These are phyloP conservation scores for Coprinellus micaceus DNA, from an alignment of 768 basidiomycete species.

Conservation along the genomic window DNA sequence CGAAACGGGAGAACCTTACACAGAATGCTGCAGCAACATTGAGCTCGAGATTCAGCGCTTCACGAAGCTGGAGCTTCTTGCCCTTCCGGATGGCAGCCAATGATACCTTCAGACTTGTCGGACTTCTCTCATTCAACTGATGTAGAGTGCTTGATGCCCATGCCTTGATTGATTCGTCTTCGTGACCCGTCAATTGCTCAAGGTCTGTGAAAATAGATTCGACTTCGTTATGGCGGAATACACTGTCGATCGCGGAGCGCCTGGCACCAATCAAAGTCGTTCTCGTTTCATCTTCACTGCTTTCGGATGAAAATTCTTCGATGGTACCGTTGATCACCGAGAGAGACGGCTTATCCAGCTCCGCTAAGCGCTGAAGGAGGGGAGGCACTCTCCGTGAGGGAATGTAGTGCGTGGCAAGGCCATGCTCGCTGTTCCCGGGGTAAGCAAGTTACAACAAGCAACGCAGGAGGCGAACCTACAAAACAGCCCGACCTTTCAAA, in stretches of 20 bases:
- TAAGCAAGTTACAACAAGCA: conserved; percentile 4
- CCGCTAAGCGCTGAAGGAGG: conserved; percentile 65
- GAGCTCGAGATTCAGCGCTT: conserved; percentile 80
- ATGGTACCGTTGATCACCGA: conserved; percentile 52
- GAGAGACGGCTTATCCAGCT: conserved; percentile 43
- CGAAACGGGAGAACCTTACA: conserved; percentile 47
- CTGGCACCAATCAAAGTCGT: conserved; percentile 54
- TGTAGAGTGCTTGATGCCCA: conserved; percentile 78
- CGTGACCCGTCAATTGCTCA: conserved; percentile 33
- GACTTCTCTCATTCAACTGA: conserved; percentile 68
- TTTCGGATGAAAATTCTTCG: conserved; percentile 71
- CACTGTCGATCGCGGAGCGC: conserved; percentile 75
- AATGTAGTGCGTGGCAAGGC: conserved; percentile 92
- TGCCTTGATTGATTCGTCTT: conserved; percentile 44
- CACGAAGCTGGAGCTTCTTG: conserved; percentile 53
- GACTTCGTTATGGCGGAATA: conserved; percentile 70
- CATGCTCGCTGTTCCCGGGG: conserved; percentile 62
- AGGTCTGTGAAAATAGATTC: conserved; percentile 67
- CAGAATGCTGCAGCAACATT: conserved; percentile 86
- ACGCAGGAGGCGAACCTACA: conserved; percentile 50
- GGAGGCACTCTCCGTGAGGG: conserved; percentile 70
- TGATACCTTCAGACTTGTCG: conserved; percentile 91
- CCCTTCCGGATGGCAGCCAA: conserved; percentile 74
- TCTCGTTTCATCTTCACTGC: conserved; percentile 50
- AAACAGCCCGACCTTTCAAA: conserved; percentile 76